Evolutionary conservation across 1,139 yeast genomes (phyloP), one percentile per base, ranked within the genome.

Genomic region (Yamadazyma epiphylla): DNA sequence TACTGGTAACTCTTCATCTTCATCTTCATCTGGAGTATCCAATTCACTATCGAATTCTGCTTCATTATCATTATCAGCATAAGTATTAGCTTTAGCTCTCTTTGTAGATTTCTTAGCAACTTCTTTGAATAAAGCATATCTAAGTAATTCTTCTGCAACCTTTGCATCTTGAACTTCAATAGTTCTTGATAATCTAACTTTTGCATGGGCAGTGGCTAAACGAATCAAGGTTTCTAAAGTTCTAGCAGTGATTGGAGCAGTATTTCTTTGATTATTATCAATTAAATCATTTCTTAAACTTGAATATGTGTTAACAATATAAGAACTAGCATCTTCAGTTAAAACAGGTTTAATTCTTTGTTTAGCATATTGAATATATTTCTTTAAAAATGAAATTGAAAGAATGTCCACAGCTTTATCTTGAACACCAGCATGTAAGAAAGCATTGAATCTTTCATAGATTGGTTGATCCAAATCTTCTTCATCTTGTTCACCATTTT

Each of bases 241-340:
- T 78, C 99, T 86, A 14, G 98, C 96, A 3, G 99, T 91, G 43
- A 94, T 87, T 23, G 99, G 98, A 1, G 95, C 84, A 3, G 96
- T 88, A 45, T 85, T 79, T 37, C 91, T 74, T 52, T 80, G 85
- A 46, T 80, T 80, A 40, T 69, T 73, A 28, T 77, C 82, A 31
- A 79, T 66, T 32, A 78, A 77, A 46, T 89, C 95, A 51, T 88
- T 88, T 63, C 99, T 75, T 43, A 91, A 70, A 9, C 80, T 77
- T 1, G 95, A 70, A 53, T 91, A 91, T 5, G 85, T 77, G 31
- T 73, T 72, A 15, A 88, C 94, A 48, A 91, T 88, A 50, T 83
- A 76, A 33, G 80, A 86, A 10, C 89, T 76, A 0, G 98, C 96
- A 33, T 69, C 75, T 39, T 78, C 70, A 4, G 95, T 80, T 43